Evolutionary conservation across 2,329 filamentous ascomycete genomes (phyloP), one percentile per base, ranked within the genome.

Genomic region (Corniculantispora saksenae): DNA sequence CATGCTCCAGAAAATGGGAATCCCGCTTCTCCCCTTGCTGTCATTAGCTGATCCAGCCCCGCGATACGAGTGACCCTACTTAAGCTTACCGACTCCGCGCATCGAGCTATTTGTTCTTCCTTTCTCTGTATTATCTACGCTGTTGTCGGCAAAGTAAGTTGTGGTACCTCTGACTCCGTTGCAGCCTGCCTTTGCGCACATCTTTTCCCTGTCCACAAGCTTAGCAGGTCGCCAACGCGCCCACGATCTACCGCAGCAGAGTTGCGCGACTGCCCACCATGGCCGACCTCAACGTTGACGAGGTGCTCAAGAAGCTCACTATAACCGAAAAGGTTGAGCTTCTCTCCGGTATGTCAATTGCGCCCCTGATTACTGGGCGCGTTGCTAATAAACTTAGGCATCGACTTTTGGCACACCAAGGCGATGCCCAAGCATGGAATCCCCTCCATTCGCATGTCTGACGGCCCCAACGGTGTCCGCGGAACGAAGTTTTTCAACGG

Each of bases 351-450:
- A 67, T 61, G 76, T 65, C 40, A 25, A 29, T 48, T 25, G 10
- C 25, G 23, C 3, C 23, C 27, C 21, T 21, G 3, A 23, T 29
- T 5, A 19, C 10, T 19, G 61, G 7, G 64, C 56, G 32, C 8
- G 1, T 3, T 23, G 7, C 64, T 63, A 43, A 66, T 38, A 13
- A 21, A 3, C 32, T 4, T 13, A 84, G 87, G 87, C 64, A 82
- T 84, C 68, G 89, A 91, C 76, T 90, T 90, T 71, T 91, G 89
- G 89, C 87, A 90, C 71, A 89, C 89, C 40, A 84, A 86, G 69
- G 75, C 84, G 17, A 79, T 91, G 8, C 85, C 86, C 12, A 74
- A 85, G 25, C 82, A 88, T 70, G 84, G 85, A 1, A 82, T 91
- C 40, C 89, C 89, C 7, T 86, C 88, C 0, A 80, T 91, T 38